Conservation (phyloP, 805 yeast genomes). For the Hanseniaspora thailandica region DNA sequence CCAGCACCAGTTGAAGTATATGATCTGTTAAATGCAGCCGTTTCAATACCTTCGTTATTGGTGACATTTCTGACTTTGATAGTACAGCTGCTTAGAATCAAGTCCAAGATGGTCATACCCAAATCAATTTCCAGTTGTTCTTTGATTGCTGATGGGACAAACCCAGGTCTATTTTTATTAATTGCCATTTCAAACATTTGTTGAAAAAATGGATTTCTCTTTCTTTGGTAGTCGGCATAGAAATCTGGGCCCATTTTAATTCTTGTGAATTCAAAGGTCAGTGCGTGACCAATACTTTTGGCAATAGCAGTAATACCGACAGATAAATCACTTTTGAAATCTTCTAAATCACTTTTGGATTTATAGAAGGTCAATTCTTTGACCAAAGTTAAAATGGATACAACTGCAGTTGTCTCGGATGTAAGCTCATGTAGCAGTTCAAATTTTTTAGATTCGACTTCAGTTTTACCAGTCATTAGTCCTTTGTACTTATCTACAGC, state of each 20-base stretch:
- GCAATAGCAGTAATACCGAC: neutral
- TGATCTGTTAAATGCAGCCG: constrained; percentile 84
- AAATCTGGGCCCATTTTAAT: neutral
- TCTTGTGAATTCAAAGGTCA: constrained; percentile 6
- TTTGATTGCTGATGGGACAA: neutral
- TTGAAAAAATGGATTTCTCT: neutral
- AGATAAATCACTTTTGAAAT: neutral
- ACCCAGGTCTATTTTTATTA: neutral
- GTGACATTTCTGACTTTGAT: constrained; percentile 20
- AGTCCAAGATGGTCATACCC: neutral
- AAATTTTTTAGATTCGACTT: neutral
- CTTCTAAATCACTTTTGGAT: constrained; percentile 2
- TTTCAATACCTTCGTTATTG: constrained; percentile 34
- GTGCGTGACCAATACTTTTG: neutral
- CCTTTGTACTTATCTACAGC: constrained; percentile 54
- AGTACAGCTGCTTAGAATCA: constrained; percentile 1
- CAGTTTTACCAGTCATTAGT: neutral
- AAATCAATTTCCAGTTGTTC: constrained; percentile 1
- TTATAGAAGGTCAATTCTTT: constrained; percentile 6
- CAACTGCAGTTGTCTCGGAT: neutral
- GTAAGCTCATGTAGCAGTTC: neutral
- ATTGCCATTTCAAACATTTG: neutral
- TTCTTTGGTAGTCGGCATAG: neutral
- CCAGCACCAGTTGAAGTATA: constrained; percentile 38
- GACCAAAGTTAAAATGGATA: constrained; percentile 2